Evolutionary conservation across 176 grass and related monocot genomes (phyloP).

Genomic region (Calamus simplicifolius): DNA sequence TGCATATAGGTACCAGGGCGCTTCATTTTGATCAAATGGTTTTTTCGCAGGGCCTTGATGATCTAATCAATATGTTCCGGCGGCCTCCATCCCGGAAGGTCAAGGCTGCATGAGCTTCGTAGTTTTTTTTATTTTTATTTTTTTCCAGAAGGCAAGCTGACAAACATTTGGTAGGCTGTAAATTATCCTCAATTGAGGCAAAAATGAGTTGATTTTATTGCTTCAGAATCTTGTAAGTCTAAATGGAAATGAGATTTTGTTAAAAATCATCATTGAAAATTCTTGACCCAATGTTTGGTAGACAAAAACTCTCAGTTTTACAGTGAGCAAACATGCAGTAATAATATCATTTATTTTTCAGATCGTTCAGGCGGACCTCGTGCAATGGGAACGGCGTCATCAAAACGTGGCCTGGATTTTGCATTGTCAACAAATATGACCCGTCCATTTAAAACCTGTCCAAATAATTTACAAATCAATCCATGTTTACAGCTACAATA

Average conservation of each 20-base stretch:
- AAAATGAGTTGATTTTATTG: too few relatives aligned
- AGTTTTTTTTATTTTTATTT: too few relatives aligned
- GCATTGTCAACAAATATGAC: constrained; percentile 59
- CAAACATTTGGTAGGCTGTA: too few relatives aligned
- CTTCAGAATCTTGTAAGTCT: too few relatives aligned
- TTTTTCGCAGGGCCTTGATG: constrained; percentile 71
- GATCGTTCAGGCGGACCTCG: constrained; percentile 2
- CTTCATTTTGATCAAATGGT: neutral
- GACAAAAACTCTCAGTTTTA: too few relatives aligned
- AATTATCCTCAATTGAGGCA: too few relatives aligned
- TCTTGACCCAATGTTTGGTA: too few relatives aligned
- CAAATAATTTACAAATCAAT: constrained; percentile 1
- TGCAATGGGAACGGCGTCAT: constrained; percentile 19
- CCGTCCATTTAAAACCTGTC: constrained; percentile 38
- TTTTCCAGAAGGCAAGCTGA: too few relatives aligned
- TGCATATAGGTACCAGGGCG: too few relatives aligned
- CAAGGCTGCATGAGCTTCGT: constrained; percentile 44
- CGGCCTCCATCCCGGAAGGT: constrained; percentile 72
- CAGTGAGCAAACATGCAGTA: too few relatives aligned
- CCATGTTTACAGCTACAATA: neutral
- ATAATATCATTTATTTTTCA: neutral
- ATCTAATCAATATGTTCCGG: constrained; percentile 96
- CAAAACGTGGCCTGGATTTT: constrained; percentile 19
- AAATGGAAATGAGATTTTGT: too few relatives aligned
- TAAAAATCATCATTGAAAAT: too few relatives aligned